Evolutionary conservation across 768 basidiomycete genomes (phyloP).

Genomic region (Udeniomyces megalosporus): DNA sequence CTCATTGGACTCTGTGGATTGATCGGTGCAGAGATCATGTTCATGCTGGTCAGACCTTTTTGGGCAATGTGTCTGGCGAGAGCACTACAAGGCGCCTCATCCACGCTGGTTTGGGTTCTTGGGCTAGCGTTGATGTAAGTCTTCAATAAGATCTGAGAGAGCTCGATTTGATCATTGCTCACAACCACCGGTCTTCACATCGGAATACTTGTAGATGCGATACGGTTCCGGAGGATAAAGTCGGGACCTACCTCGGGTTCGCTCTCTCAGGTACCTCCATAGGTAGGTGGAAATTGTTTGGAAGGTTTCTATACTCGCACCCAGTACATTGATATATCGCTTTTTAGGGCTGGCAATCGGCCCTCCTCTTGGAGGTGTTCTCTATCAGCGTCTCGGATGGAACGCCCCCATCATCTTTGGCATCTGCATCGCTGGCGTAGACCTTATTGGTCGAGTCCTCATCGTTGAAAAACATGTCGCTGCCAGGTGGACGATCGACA

Average conservation of each 20-base stretch:
- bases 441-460: conserved; percentile 21
- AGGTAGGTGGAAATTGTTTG: too few species aligned
- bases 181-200: too few species aligned
- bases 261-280: conserved; percentile 23
- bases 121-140: conserved; percentile 4
- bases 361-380: conserved; percentile 20
- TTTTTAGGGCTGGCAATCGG: conserved; percentile 21
- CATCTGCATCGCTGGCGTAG: conserved; percentile 21
- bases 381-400: conserved; percentile 24
- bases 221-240: conserved; percentile 20
- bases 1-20: conserved; percentile 20
- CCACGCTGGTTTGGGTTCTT: neutral
- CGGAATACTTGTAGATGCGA: conserved; percentile 13
- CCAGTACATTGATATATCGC: too few species aligned
- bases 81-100: neutral
- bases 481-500: neutral
- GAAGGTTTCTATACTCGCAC: too few species aligned
- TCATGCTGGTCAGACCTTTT: conserved; percentile 22
- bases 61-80: conserved; percentile 20
- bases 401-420: conserved; percentile 25
- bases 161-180: too few species aligned
- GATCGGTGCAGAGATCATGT: conserved; percentile 18
- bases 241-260: conserved; percentile 25
- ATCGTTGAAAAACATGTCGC: conserved; percentile 22
- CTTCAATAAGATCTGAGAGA: too few species aligned